Conservation (phyloP, 495 filamentous ascomycete genomes). For the Aspergillus saccharolyticus region DNA sequence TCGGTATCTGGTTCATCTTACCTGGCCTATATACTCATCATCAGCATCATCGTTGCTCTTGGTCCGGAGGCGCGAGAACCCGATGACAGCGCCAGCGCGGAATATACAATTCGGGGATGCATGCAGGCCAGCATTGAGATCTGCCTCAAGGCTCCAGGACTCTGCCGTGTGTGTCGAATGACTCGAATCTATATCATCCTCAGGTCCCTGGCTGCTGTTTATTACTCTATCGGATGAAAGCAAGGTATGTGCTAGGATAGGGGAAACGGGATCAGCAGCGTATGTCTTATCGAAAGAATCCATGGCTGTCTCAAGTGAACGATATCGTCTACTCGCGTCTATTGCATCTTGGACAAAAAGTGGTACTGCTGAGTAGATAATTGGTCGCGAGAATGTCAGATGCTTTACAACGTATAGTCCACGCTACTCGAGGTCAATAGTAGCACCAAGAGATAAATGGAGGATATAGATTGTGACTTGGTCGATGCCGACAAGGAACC, state of each 20-base stretch:
- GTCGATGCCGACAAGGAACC: too few relatives aligned
- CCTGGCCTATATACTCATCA: constrained; percentile 33
- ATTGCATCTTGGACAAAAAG: too few relatives aligned
- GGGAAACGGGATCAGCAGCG: constrained; percentile 28
- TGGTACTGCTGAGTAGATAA: too few relatives aligned
- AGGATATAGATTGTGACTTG: too few relatives aligned
- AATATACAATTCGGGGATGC: constrained; percentile 19
- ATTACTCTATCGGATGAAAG: constrained; percentile 8
- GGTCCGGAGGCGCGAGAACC: constrained; percentile 33
- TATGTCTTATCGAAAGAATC: constrained; percentile 20
- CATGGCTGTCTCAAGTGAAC: constrained; percentile 6
- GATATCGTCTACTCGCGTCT: too few relatives aligned
- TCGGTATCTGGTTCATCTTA: too few relatives aligned
- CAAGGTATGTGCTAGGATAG: constrained; percentile 34
- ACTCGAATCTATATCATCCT: neutral
- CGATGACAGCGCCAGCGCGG: constrained; percentile 31
- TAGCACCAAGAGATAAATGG: too few relatives aligned
- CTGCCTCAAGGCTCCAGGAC: constrained; percentile 30
- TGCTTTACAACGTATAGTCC: too few relatives aligned
- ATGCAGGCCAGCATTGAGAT: constrained; percentile 26
- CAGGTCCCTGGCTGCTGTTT: neutral
- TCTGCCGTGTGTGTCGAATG: neutral
- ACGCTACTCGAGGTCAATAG: too few relatives aligned
- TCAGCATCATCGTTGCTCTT: constrained; percentile 23
- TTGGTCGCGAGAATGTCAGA: too few relatives aligned